Evolutionary conservation across 177 flowering plant genomes (phyloP), one percentile per base, ranked within the genome.

Genomic region (Vitis hybrid): DNA sequence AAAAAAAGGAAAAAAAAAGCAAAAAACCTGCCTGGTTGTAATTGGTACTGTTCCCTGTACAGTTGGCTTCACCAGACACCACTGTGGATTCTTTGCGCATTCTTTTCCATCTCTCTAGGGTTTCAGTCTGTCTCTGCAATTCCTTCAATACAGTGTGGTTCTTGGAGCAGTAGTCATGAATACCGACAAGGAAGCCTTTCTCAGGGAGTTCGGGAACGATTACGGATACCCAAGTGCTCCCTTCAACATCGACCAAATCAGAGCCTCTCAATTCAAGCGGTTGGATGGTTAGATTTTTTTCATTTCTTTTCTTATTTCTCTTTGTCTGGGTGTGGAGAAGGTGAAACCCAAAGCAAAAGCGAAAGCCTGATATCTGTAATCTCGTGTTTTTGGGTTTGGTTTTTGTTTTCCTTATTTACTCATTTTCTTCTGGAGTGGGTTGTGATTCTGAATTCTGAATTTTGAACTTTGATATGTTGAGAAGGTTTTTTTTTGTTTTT

Each of bases 181-280:
- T n/a, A 29, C 39, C 8, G 90, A 74, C 29, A 93, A 94, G 73
- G 84, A 84, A 55, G 80, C 78, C 60, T 95, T 95, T 75, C 79
- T 93, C 51, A 77, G 68, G 70, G 91, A 95, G 67, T 95, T 91
- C 69, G 98, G 93, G 5, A 74, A 74, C 1, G 83, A 84, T 74
- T 95, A 95, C 33, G 99, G 98, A 1, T 95, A 95, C 68, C 92
- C 97, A 1, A 77, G 88, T 68, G 92, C 81, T 29, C 89, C 94
- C 13, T 86, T 84, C 60, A 82, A 72, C 83, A 80, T 95, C 67
- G 93, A 95, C 51, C 78, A 91, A 39, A 86, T 95, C 51, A 83
- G 97, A 66, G 83, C 88, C 19, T 77, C 96, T 10, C 96, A 95
- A 71, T 95, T 95, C 90, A 95, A 86, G 72, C 74, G 99, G 72